Evolutionary conservation across 768 basidiomycete species (phyloP).

Genomic region (Paxillus ammoniavirescens): DNA sequence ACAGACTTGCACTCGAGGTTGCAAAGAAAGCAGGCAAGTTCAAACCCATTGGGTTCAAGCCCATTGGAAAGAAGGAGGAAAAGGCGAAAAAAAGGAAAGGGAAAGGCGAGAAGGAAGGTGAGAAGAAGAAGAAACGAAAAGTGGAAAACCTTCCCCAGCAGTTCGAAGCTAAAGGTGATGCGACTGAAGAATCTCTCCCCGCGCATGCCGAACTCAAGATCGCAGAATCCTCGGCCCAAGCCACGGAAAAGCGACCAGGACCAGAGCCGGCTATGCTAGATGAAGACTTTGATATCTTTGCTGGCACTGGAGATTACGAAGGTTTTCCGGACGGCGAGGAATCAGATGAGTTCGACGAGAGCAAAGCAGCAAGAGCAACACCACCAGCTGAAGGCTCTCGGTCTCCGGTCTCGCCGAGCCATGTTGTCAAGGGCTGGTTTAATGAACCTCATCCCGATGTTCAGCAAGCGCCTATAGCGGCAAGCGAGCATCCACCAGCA

Average conservation of each 20-base stretch:
- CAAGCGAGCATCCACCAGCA: conserved; percentile 4
- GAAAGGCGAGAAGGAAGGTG: conserved; percentile 37
- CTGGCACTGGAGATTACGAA: conserved; percentile 79
- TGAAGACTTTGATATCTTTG: conserved; percentile 87
- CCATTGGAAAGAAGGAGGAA: conserved; percentile 46
- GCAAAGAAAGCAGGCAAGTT: conserved; percentile 45
- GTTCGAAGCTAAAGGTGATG: conserved; percentile 1
- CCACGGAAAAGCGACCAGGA: conserved; percentile 9
- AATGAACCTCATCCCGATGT: conserved; percentile 36
- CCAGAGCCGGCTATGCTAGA: conserved; percentile 29
- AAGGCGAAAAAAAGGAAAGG: conserved; percentile 45
- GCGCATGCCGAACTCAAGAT: not conserved
- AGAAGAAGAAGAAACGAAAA: conserved; percentile 62
- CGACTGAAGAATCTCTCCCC: not conserved
- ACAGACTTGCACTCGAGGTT: conserved; percentile 30
- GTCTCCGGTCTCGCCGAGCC: not conserved
- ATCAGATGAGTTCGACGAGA: conserved; percentile 36
- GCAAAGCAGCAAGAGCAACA: conserved; percentile 13
- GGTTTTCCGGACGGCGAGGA: conserved; percentile 61
- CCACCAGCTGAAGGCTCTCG: conserved; percentile 10
- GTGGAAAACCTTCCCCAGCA: conserved; percentile 30
- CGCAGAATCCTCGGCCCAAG: conserved; percentile 4
- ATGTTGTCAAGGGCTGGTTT: conserved; percentile 43
- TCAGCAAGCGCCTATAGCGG: not conserved
- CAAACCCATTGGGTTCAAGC: conserved; percentile 63